phyloP scores from a whole-genome alignment of 2,329 filamentous ascomycete genomes.

The Beauveria medogensis region DNA sequence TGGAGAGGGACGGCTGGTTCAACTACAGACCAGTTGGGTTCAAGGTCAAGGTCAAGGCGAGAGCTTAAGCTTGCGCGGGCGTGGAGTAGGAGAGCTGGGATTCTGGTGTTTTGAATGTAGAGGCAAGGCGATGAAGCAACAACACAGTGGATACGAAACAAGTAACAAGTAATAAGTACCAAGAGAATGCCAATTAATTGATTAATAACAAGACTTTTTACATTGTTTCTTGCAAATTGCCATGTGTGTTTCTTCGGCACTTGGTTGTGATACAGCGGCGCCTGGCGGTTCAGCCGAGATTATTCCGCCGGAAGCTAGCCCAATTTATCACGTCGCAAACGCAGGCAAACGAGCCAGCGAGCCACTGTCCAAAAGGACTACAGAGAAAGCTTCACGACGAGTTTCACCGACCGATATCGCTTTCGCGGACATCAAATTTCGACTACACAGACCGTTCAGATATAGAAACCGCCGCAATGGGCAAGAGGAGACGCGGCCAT shows the following conservation, averaged over 20 bases:
- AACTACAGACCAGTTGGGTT: conserved; percentile 42
- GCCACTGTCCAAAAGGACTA: neutral
- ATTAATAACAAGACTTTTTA: no score
- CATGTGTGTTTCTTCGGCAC: neutral
- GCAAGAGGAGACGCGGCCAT: conserved; percentile 83
- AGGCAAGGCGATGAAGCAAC: neutral
- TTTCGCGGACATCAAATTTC: no score
- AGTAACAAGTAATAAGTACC: neutral
- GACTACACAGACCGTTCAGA: neutral
- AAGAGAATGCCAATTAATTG: neutral
- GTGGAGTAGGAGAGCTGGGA: no score
- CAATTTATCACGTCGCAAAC: conserved; percentile 4
- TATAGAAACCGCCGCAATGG: conserved; percentile 44
- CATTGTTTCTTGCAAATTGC: no score
- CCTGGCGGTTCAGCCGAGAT: conserved; percentile 4
- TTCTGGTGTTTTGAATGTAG: neutral
- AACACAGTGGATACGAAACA: neutral
- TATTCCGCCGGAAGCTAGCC: conserved; percentile 1
- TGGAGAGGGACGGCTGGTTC: conserved; percentile 44
- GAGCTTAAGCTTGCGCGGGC: conserved; percentile 13
- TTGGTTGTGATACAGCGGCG: neutral
- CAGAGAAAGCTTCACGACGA: neutral
- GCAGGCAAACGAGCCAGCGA: neutral
- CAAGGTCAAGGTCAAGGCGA: conserved; percentile 33
- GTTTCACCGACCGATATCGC: neutral